A percentile compares a stretch with the other conserved stretches of the same genome.
phyloP scores from a whole-genome alignment of 2,329 filamentous ascomycete species.

The Fusarium tricinctum region DNA sequence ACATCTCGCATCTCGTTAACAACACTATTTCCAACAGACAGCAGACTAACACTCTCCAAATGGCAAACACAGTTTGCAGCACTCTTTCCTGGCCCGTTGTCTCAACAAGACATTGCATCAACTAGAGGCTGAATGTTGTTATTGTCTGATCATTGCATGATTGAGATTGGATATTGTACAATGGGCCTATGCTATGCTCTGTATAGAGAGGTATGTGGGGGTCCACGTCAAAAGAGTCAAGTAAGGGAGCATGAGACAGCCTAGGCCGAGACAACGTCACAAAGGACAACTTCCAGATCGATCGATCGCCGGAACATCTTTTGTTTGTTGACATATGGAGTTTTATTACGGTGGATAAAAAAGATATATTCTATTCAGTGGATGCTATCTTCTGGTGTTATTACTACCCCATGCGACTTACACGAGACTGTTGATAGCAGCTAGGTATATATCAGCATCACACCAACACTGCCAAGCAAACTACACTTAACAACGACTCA shows the following conservation, averaged over 20 bases:
- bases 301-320: slow-evolving; percentile 16
- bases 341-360: not conserved
- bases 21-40: not conserved
- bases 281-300: slow-evolving; percentile 28
- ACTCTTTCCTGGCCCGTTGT: not conserved
- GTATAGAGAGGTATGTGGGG: slow-evolving; percentile 4
- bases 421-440: not conserved
- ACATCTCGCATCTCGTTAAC: not conserved
- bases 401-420: not conserved
- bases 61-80: slow-evolving; percentile 2
- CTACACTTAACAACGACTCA: slow-evolving; percentile 4
- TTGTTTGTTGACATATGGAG: slow-evolving; percentile 1
- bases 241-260: slow-evolving; percentile 30
- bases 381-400: not conserved
- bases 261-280: not conserved
- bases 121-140: slow-evolving; percentile 22
- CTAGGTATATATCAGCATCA: not conserved
- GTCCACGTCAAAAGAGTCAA: slow-evolving; percentile 10
- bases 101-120: slow-evolving; percentile 22
- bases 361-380: not conserved
- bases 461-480: slow-evolving; percentile 2
- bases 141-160: slow-evolving; percentile 14
- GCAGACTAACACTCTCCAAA: not conserved
- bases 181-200: slow-evolving; percentile 7
- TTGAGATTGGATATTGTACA: not conserved